phyloP scores from a whole-genome alignment of 2,329 filamentous ascomycete species.

The Didymella pomorum region DNA sequence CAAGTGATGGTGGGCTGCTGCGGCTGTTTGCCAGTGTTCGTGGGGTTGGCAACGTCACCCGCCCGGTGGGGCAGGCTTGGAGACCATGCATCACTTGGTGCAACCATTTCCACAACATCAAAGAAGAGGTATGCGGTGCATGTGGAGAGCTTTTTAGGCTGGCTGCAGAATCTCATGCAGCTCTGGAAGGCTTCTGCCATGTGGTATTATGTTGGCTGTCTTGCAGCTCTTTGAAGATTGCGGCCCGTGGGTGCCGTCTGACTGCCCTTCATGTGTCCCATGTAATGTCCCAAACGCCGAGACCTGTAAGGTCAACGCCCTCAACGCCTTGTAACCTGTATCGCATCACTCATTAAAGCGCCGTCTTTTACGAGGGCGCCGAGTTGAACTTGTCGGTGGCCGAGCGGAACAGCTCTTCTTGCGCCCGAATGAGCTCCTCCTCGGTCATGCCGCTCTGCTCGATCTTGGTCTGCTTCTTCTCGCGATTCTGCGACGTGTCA shows the following conservation, averaged over 20 bases:
- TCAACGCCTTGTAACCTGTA: slow-evolving; percentile 35
- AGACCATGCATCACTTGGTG: background rate
- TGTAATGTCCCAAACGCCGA: slow-evolving; percentile 36
- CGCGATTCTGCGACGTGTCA: slow-evolving; percentile 71
- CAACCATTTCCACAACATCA: background rate
- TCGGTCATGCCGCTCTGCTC: slow-evolving; percentile 91
- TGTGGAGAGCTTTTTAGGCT: background rate
- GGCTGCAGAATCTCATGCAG: slow-evolving; percentile 6
- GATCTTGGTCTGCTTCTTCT: slow-evolving; percentile 97
- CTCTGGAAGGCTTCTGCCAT: slow-evolving; percentile 5
- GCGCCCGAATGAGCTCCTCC: slow-evolving; percentile 86
- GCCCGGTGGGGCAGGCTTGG: slow-evolving; percentile 14
- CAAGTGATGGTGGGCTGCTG: slow-evolving; percentile 36
- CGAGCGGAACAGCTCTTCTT: slow-evolving; percentile 88
- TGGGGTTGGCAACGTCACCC: slow-evolving; percentile 40
- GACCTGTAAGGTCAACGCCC: slow-evolving; percentile 29
- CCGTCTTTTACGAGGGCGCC: slow-evolving; percentile 50
- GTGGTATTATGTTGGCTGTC: slow-evolving; percentile 8
- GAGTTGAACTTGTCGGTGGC: slow-evolving; percentile 76
- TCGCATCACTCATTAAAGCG: slow-evolving; percentile 20
- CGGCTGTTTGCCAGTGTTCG: slow-evolving; percentile 37
- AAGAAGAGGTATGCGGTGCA: background rate
- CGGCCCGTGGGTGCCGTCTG: slow-evolving; percentile 13
- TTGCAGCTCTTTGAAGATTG: slow-evolving; percentile 6
- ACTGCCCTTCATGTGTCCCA: slow-evolving; percentile 23